These are phyloP conservation scores for Cercospora sp. DNA, from an alignment of 2,329 filamentous ascomycete genomes.

Conservation along the genomic window DNA sequence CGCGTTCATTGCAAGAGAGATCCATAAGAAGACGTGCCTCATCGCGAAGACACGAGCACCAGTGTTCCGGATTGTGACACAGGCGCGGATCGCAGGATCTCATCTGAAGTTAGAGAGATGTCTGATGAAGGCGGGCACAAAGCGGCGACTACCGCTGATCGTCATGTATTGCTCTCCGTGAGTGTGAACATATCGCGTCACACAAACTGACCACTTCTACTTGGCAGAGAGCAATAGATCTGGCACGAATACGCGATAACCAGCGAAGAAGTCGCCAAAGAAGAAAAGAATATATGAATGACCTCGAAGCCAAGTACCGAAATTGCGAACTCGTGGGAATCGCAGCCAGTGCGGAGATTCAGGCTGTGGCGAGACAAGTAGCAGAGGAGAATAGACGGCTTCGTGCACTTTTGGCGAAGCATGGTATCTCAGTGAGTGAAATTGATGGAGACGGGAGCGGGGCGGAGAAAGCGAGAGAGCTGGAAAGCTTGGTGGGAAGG, in stretches of 20 bases:
- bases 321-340: slow-evolving; percentile 65
- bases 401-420: slow-evolving; percentile 58
- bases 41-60: neutral
- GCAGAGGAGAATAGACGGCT: slow-evolving; percentile 69
- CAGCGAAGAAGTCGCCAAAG: slow-evolving; percentile 74
- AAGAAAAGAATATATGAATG: slow-evolving; percentile 70
- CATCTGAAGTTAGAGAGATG: neutral
- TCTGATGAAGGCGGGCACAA: neutral
- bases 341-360: slow-evolving; percentile 70
- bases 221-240: slow-evolving; percentile 23
- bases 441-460: slow-evolving; percentile 39
- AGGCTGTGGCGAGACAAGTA: slow-evolving; percentile 67
- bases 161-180: neutral
- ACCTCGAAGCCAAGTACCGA: slow-evolving; percentile 66
- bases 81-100: neutral
- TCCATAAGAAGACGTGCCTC: neutral
- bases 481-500: slow-evolving; percentile 8
- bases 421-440: slow-evolving; percentile 59
- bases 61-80: neutral
- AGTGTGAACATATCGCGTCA: neutral
- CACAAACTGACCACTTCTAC: neutral
- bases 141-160: neutral
- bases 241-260: slow-evolving; percentile 71
- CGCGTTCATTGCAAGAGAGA: neutral
- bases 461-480: neutral